Conservation (phyloP, 805 yeast species). For the Aciculoconidium aculeatum region DNA sequence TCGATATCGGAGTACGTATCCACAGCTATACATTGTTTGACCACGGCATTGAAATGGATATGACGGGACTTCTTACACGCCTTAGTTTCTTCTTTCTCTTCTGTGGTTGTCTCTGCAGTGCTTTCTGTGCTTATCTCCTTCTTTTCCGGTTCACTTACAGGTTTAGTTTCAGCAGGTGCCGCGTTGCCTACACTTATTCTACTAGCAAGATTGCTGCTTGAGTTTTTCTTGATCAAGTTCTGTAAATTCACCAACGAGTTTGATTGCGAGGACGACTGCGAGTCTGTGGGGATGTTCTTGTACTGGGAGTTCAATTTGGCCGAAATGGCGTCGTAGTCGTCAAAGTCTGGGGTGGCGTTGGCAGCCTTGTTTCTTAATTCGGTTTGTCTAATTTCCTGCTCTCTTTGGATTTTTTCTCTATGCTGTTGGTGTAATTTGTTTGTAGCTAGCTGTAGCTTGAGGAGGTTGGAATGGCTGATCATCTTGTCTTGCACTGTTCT, state of each 20-base stretch:
- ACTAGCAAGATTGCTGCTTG: constrained; percentile 4
- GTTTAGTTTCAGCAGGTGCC: not conserved
- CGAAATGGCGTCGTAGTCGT: constrained; percentile 39
- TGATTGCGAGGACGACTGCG: constrained; percentile 9
- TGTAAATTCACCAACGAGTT: constrained; percentile 12
- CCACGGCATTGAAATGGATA: constrained; percentile 91
- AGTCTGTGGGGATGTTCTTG: constrained; percentile 7
- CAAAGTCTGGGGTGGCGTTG: constrained; percentile 33
- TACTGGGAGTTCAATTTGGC: constrained; percentile 40
- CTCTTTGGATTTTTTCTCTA: constrained; percentile 17
- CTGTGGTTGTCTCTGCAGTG: not conserved
- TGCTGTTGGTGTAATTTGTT: constrained; percentile 29
- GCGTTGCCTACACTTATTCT: too few relatives aligned
- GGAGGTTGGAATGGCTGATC: constrained; percentile 51
- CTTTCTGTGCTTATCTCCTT: too few relatives aligned
- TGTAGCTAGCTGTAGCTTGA: constrained; percentile 37
- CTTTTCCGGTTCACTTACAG: not conserved
- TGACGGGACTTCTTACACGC: constrained; percentile 48
- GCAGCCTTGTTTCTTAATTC: constrained; percentile 9
- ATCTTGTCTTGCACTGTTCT: constrained; percentile 79
- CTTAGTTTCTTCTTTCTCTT: constrained; percentile 12
- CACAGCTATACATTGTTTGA: constrained; percentile 87
- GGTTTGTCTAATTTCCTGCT: constrained; percentile 5
- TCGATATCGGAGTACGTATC: constrained; percentile 30
- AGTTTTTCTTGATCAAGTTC: constrained; percentile 7